Conservation (phyloP, 1,284 basidiomycete genomes). For the Tremellales sp. region DNA sequence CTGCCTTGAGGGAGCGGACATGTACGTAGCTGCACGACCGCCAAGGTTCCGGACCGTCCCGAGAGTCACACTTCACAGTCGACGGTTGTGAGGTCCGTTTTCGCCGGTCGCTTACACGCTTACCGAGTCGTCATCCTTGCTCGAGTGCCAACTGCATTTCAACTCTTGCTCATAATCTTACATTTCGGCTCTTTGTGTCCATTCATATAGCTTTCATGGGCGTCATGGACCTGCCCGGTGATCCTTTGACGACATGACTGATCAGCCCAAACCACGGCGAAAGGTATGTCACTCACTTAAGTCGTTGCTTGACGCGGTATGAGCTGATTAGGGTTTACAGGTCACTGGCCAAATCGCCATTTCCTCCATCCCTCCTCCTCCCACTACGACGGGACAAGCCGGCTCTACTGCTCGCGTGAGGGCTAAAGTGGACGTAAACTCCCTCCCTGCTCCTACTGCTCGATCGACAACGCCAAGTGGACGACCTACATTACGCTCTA, state of each 20-base stretch:
- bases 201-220: too few species aligned
- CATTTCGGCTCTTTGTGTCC: too few species aligned
- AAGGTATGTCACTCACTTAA: not conserved
- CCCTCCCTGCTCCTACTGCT: slow-evolving; percentile 3
- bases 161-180: too few species aligned
- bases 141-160: too few species aligned
- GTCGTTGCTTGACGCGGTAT: not conserved
- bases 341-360: slow-evolving; percentile 8
- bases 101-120: too few species aligned
- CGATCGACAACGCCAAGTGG: slow-evolving; percentile 1
- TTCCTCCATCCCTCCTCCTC: not conserved
- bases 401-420: slow-evolving; percentile 1
- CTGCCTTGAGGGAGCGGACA: too few species aligned
- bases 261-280: not conserved
- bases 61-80: too few species aligned
- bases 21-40: too few species aligned
- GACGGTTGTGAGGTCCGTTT: too few species aligned
- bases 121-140: too few species aligned
- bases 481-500: not conserved
- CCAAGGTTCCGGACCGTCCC: too few species aligned
- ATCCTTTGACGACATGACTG: not conserved
- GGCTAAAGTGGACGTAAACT: slow-evolving; percentile 5
- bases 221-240: not conserved
- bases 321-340: slow-evolving; percentile 3
- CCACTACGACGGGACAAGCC: not conserved